A percentile compares a stretch with the other conserved stretches of the same genome.
phyloP scores from a whole-genome alignment of 768 basidiomycete genomes.

The Mycena galopus region DNA sequence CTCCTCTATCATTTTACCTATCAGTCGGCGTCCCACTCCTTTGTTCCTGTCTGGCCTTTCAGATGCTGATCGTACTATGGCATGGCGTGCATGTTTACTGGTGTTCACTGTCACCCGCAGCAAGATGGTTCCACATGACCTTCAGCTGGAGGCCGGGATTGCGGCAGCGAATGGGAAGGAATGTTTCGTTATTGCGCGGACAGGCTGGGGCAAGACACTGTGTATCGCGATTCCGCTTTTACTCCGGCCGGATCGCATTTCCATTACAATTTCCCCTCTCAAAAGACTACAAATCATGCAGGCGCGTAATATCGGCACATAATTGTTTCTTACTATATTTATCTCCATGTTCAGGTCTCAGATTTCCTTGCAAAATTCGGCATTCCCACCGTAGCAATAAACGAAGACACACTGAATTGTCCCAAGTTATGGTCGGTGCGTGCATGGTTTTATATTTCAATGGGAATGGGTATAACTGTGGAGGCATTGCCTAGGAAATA shows the following conservation, averaged over 20 bases:
- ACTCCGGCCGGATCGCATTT: not conserved
- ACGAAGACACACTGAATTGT: slow-evolving; percentile 14
- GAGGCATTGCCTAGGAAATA: not conserved
- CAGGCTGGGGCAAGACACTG: slow-evolving; percentile 14
- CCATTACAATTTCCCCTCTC: slow-evolving; percentile 4
- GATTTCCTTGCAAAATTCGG: not conserved
- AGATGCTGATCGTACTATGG: not conserved
- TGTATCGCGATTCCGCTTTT: slow-evolving; percentile 15
- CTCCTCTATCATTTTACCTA: not conserved
- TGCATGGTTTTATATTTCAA: not conserved
- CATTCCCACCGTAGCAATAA: not conserved
- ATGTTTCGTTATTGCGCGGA: not conserved
- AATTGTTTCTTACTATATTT: not conserved
- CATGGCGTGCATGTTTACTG: slow-evolving; percentile 1
- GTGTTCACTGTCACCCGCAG: slow-evolving; percentile 6
- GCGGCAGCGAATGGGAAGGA: not conserved
- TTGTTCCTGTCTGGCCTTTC: no score
- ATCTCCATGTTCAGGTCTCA: not conserved
- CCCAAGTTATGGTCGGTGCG: not conserved
- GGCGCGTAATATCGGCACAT: not conserved
- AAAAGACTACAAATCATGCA: slow-evolving; percentile 13
- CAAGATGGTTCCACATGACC: not conserved
- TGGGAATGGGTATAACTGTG: not conserved
- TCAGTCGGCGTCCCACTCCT: not conserved
- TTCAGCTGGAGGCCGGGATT: not conserved